Conservation (phyloP, 202 grass and related monocot species). For the Panicum hallii region DNA sequence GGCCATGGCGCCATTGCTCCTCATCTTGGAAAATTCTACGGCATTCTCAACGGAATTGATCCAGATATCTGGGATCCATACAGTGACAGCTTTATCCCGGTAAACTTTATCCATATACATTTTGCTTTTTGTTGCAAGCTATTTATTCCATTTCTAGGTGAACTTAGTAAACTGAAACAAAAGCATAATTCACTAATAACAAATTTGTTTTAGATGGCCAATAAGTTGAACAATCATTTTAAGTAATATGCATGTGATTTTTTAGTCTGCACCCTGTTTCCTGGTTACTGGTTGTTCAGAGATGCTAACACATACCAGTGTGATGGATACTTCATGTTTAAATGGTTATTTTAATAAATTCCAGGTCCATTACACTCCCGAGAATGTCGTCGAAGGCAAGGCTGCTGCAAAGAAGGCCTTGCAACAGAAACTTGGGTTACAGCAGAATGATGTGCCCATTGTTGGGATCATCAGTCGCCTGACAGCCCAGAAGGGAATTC, state of each 20-base stretch:
- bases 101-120: constrained; percentile 44
- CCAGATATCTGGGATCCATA: constrained; percentile 95
- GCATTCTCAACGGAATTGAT: constrained; percentile 95
- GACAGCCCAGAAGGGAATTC: constrained; percentile 93
- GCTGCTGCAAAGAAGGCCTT: constrained; percentile 81
- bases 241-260: constrained; percentile 5
- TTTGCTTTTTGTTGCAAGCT: constrained; percentile 13
- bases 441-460: constrained; percentile 72
- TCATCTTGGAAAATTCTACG: constrained; percentile 82
- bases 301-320: background rate
- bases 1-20: constrained; percentile 80
- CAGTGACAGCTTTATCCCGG: constrained; percentile 76
- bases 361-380: constrained; percentile 76
- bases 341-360: constrained; percentile 29
- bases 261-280: background rate
- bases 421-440: constrained; percentile 85
- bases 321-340: background rate
- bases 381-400: constrained; percentile 85
- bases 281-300: constrained; percentile 1
- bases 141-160: background rate
- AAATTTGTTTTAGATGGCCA: background rate
- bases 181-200: no score
- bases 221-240: constrained; percentile 12
- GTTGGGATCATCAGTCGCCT: constrained; percentile 81
- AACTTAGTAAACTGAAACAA: constrained; percentile 25